Evolutionary conservation across 2,329 filamentous ascomycete species (phyloP).

Genomic region (Xylariaceae sp.): DNA sequence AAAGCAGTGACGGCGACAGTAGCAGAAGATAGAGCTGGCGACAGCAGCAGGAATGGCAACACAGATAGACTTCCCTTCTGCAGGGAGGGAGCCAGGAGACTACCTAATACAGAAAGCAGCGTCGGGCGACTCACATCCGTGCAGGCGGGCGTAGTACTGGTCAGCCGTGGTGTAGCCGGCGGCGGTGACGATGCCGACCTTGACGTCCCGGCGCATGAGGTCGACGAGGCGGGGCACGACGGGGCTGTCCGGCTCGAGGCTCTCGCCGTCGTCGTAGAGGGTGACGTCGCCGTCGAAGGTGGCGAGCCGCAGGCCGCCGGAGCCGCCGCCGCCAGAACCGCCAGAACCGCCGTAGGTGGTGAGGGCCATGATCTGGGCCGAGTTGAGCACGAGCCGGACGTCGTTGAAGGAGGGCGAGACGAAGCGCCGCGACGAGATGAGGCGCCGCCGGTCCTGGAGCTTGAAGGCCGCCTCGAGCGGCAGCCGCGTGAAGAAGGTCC

Average conservation of each 20-base stretch:
- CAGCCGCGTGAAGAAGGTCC: constrained; percentile 87
- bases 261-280: constrained; percentile 83
- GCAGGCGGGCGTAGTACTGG: constrained; percentile 78
- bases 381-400: constrained; percentile 85
- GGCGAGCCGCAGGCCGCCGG: constrained; percentile 67
- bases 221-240: constrained; percentile 62
- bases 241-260: constrained; percentile 65
- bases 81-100: no score
- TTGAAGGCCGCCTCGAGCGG: constrained; percentile 84
- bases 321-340: no score
- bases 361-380: constrained; percentile 89
- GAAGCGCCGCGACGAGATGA: constrained; percentile 85
- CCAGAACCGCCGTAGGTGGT: constrained; percentile 53
- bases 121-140: no score
- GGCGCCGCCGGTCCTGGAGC: constrained; percentile 77
- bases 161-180: constrained; percentile 87
- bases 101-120: no score
- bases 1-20: no score
- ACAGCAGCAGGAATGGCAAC: no score
- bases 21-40: no score
- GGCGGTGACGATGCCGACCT: constrained; percentile 91
- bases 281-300: constrained; percentile 99
- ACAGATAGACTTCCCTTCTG: no score
- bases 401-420: constrained; percentile 98
- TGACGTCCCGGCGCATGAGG: constrained; percentile 69